Evolutionary conservation across 208 protist genomes (phyloP).

Genomic region (Trypanosoma platydactyli): DNA sequence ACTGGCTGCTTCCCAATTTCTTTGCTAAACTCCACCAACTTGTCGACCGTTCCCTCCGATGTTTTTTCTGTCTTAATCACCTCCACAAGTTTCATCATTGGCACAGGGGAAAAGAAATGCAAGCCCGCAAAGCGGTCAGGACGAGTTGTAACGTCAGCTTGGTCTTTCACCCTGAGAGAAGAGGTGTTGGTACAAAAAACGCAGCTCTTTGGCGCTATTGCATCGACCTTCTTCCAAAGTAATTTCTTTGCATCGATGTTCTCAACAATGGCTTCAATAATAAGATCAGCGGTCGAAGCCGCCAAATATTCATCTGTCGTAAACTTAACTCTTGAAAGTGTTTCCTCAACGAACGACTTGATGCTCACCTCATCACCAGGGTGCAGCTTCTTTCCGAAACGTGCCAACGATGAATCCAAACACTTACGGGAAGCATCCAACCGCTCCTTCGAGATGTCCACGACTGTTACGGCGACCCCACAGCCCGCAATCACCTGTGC

Average conservation of each 20-base stretch:
- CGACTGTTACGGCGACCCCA: conserved; percentile 52
- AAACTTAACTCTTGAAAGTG: conserved; percentile 53
- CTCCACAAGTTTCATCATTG: conserved; percentile 91
- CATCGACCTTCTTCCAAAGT: conserved; percentile 53
- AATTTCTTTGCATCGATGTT: conserved; percentile 64
- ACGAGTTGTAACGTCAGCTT: conserved; percentile 53
- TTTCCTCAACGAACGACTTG: conserved; percentile 42
- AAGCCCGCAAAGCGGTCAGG: conserved; percentile 73
- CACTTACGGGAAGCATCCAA: conserved; percentile 44
- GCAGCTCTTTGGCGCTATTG: conserved; percentile 46
- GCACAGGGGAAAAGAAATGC: conserved; percentile 92
- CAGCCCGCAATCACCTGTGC: conserved; percentile 57
- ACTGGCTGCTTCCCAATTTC: conserved; percentile 70
- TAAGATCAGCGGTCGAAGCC: conserved; percentile 42
- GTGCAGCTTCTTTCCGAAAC: conserved; percentile 66
- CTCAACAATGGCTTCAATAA: conserved; percentile 73
- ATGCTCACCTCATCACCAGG: conserved; percentile 41
- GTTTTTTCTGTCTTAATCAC: conserved; percentile 69
- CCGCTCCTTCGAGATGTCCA: conserved; percentile 60
- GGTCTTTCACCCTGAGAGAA: conserved; percentile 69
- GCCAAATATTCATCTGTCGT: conserved; percentile 51
- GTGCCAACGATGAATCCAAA: conserved; percentile 51
- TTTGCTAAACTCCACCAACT: conserved; percentile 49
- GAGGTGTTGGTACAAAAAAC: conserved; percentile 90
- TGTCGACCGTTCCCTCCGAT: conserved; percentile 41